Base-by-base conservation (phyloP, 2,329 filamentous ascomycete species). In the Incumbomyces lentus region DNA sequence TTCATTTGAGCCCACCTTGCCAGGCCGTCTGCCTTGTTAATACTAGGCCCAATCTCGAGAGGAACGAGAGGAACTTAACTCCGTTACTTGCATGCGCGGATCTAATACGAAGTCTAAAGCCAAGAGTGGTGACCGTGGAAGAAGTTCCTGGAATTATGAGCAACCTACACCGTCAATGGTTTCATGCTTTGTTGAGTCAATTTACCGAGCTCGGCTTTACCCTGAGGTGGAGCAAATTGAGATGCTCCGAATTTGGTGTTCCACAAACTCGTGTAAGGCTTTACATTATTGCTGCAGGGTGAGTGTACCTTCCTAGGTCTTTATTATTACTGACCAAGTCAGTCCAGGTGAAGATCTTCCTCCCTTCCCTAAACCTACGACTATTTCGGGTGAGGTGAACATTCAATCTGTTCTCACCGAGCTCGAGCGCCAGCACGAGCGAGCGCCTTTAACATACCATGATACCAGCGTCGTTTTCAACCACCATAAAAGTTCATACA, bases 1-100 rank as follows among this genome's bases (percentile, higher is more conserved):
- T 86, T 0, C 86, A 93, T 52, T 63, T 88, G 0, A 87, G 82
- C 0, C 85, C 84, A 0, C 86, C 86, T 0, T 93, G 87, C 47
- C 84, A 90, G 54, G 78, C 74, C 2, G 89, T 81, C 60, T 89
- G 84, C 0, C 77, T 79, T 0, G 82, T 81, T 0, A 81, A 93
- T 49, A 89, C 84, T 0, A 60, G 71, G 63, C 0, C 56, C 17
- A 48, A 51, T 39, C 74, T 75, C 0, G 67, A 67, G 6, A 71
- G 79, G 17, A 81, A 88, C 38, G 82, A 84, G 1, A 70, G 65
- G 0, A 92, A 93, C 54, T 78, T 76, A 0, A 78, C 79, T 1
- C 66, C 72, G 0, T 63, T 74, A 0, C 72, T 73, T 36, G 64
- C 64, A 0, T 60, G 72, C 0, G 64, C 68, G 1, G 62, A 73